Conservation (phyloP, 176 grass and related monocot genomes). For the Aegilops tauschii region DNA sequence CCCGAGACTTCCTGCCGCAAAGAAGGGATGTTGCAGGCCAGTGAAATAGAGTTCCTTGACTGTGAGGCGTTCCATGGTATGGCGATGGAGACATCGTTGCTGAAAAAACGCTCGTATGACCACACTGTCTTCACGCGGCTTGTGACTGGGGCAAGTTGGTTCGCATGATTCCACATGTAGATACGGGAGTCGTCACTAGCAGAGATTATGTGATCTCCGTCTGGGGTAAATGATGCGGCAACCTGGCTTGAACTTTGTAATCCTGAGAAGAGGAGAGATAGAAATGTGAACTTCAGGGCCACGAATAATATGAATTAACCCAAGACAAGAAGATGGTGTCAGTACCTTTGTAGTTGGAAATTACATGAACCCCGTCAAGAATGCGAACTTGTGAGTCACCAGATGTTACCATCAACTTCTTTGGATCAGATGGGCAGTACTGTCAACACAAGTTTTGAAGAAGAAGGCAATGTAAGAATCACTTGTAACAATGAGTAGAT, state of each 20-base stretch:
- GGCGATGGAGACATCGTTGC: conserved; percentile 51
- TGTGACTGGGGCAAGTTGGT: conserved; percentile 44
- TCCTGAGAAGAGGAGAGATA: conserved; percentile 38
- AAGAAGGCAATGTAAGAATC: conserved; percentile 23
- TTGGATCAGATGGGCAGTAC: conserved; percentile 85
- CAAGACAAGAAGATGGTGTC: not conserved
- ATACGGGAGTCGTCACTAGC: conserved; percentile 68
- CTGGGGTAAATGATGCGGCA: conserved; percentile 76
- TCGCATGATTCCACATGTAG: conserved; percentile 69
- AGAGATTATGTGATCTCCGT: conserved; percentile 83
- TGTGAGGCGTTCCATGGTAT: conserved; percentile 75
- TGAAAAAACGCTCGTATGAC: conserved; percentile 69
- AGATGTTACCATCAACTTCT: conserved; percentile 84
- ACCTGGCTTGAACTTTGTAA: conserved; percentile 58
- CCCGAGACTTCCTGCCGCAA: conserved; percentile 37
- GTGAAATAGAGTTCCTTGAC: conserved; percentile 32
- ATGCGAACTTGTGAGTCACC: conserved; percentile 82
- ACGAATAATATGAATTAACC: not conserved
- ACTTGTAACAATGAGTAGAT: not conserved
- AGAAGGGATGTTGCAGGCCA: conserved; percentile 48
- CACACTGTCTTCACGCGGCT: conserved; percentile 42
- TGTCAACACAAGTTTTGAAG: conserved; percentile 32
- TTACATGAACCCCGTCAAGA: conserved; percentile 66
- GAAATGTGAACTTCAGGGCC: conserved; percentile 16
- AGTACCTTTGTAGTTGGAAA: conserved; percentile 82